These are phyloP conservation scores for Staphylotrichum longicolle DNA, from an alignment of 495 filamentous ascomycete genomes.

Conservation along the genomic window DNA sequence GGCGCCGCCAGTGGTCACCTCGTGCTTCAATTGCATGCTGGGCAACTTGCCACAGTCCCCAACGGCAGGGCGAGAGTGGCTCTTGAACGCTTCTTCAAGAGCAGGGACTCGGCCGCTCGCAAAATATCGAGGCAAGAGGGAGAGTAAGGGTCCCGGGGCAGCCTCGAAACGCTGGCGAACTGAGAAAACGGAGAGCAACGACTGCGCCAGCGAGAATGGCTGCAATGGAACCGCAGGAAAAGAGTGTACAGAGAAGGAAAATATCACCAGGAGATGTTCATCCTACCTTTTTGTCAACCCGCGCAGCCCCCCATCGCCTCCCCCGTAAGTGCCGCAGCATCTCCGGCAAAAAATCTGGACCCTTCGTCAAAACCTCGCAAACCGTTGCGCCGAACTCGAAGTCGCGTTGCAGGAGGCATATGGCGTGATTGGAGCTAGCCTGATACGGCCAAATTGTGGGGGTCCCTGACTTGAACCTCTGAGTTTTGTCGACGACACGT, in stretches of 20 bases:
- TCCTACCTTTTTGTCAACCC: slow-evolving; percentile 17
- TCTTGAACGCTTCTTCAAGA: slow-evolving; percentile 27
- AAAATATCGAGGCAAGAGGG: slow-evolving; percentile 27
- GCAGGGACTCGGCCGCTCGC: slow-evolving; percentile 19
- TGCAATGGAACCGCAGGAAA: slow-evolving; percentile 5
- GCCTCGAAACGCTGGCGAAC: slow-evolving; percentile 29
- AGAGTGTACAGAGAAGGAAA: slow-evolving; percentile 4
- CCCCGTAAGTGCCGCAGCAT: slow-evolving; percentile 21
- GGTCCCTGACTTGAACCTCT: neutral
- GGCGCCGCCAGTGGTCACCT: slow-evolving; percentile 27
- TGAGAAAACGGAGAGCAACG: slow-evolving; percentile 25
- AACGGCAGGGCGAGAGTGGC: slow-evolving; percentile 17
- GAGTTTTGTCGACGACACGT: slow-evolving; percentile 17
- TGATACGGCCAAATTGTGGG: slow-evolving; percentile 13
- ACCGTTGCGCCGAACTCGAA: slow-evolving; percentile 21
- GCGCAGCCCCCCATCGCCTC: slow-evolving; percentile 5
- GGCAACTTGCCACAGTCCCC: slow-evolving; percentile 11
- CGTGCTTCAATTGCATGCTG: slow-evolving; percentile 31
- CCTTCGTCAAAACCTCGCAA: neutral
- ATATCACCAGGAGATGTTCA: neutral
- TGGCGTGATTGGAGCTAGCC: slow-evolving; percentile 34
- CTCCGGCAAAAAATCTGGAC: slow-evolving; percentile 14
- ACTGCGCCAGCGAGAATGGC: slow-evolving; percentile 29
- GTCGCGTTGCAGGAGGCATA: slow-evolving; percentile 26
- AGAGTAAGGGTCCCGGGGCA: slow-evolving; percentile 21